Evolutionary conservation across 2,329 filamentous ascomycete species (phyloP).

Genomic region (Cryphonectria nitschkei): DNA sequence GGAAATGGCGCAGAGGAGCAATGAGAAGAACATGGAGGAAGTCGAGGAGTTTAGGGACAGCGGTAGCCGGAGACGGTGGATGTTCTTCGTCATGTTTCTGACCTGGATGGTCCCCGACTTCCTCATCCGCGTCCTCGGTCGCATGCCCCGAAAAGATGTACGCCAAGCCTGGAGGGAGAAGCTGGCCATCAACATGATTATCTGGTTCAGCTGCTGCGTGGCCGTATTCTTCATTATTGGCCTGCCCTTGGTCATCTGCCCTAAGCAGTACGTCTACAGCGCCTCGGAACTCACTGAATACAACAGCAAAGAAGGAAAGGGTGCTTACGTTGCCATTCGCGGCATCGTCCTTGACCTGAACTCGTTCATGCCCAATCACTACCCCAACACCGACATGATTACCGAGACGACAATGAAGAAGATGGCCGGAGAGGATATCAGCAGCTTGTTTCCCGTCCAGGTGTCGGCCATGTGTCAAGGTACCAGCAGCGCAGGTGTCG

Average conservation of each 20-base stretch:
- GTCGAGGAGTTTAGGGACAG: constrained; percentile 84
- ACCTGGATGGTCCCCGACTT: constrained; percentile 92
- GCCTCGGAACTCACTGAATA: constrained; percentile 72
- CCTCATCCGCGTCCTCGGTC: constrained; percentile 72
- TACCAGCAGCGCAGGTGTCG: constrained; percentile 59
- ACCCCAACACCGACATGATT: constrained; percentile 60
- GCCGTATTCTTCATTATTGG: constrained; percentile 88
- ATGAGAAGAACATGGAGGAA: constrained; percentile 86
- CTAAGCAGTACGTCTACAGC: constrained; percentile 86
- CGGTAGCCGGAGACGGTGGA: constrained; percentile 84
- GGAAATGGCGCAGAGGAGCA: constrained; percentile 93
- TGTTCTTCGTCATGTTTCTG: constrained; percentile 79
- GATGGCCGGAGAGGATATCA: constrained; percentile 89
- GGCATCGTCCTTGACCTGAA: constrained; percentile 87
- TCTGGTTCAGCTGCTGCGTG: constrained; percentile 82
- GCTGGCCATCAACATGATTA: constrained; percentile 95
- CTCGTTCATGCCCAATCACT: constrained; percentile 75
- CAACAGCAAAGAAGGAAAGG: constrained; percentile 68
- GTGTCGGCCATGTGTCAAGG: constrained; percentile 91
- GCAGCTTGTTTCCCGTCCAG: constrained; percentile 87
- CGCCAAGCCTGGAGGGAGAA: constrained; percentile 96
- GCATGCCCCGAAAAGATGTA: constrained; percentile 91
- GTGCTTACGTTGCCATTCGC: constrained; percentile 78
- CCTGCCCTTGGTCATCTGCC: constrained; percentile 88
- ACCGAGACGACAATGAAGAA: constrained; percentile 69